Percentiles rank a stretch among this genome's conserved stretches.
These are phyloP conservation scores for Malassezia brasiliensis DNA, from an alignment of 1,284 basidiomycete species.

Conservation along the genomic window DNA sequence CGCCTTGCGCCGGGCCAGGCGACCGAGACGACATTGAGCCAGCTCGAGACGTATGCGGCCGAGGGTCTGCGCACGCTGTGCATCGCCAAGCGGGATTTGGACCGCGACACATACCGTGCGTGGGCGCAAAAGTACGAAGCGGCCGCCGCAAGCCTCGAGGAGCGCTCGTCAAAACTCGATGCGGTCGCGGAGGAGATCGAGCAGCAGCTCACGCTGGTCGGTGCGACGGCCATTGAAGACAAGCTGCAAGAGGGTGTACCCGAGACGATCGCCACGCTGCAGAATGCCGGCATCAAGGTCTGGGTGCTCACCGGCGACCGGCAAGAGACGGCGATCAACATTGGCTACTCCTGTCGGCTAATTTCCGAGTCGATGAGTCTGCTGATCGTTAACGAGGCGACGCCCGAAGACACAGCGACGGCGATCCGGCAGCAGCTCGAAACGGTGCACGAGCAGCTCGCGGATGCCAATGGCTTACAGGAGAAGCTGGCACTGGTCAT, in stretches of 20 bases:
- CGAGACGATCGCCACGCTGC: slow-evolving; percentile 91
- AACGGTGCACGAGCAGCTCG: slow-evolving; percentile 75
- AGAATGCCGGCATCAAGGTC: slow-evolving; percentile 96
- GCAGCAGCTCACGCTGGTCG: slow-evolving; percentile 79
- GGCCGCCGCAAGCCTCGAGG: slow-evolving; percentile 83
- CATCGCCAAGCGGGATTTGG: slow-evolving; percentile 81
- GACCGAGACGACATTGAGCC: slow-evolving; percentile 72
- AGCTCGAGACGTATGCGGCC: slow-evolving; percentile 73
- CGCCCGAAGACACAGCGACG: slow-evolving; percentile 67
- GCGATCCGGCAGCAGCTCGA: slow-evolving; percentile 76
- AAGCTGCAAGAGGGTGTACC: slow-evolving; percentile 97
- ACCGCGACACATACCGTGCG: slow-evolving; percentile 77
- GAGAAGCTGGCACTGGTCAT: slow-evolving; percentile 93
- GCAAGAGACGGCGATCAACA: slow-evolving; percentile 98
- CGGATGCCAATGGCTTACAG: slow-evolving; percentile 65
- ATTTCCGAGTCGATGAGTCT: slow-evolving; percentile 98
- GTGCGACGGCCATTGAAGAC: slow-evolving; percentile 97
- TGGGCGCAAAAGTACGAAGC: slow-evolving; percentile 82
- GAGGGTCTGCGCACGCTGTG: slow-evolving; percentile 95
- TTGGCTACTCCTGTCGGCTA: slow-evolving; percentile 88
- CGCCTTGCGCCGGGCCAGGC: slow-evolving; percentile 54
- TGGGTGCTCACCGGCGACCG: slow-evolving; percentile 98
- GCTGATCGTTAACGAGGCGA: slow-evolving; percentile 84
- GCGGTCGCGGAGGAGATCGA: slow-evolving; percentile 91
- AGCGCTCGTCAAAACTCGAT: slow-evolving; percentile 84